Evolutionary conservation across 441 rosid genomes (phyloP).

Genomic region (Syzygium malaccense): DNA sequence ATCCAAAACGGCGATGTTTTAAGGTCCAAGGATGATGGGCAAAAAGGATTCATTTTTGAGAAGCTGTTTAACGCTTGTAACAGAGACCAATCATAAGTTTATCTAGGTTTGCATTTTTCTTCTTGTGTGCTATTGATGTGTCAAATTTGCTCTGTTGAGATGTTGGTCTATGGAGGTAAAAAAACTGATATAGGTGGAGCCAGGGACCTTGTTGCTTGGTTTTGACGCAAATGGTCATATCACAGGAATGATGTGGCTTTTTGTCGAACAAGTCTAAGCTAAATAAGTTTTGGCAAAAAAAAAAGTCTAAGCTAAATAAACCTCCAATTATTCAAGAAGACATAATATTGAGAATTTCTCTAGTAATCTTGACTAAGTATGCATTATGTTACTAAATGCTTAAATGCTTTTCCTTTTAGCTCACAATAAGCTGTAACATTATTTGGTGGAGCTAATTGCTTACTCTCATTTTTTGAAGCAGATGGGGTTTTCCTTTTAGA

Average conservation of each 20-base stretch:
- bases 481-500: constrained; percentile 86
- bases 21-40: neutral
- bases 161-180: neutral
- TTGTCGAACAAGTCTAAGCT: neutral
- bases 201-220: neutral
- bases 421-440: neutral
- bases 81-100: neutral
- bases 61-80: neutral
- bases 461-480: constrained; percentile 22
- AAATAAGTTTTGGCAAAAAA: neutral
- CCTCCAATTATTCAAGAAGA: neutral
- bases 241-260: neutral
- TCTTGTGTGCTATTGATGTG: neutral
- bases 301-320: neutral
- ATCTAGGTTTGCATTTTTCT: neutral
- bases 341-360: neutral
- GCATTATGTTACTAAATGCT: neutral
- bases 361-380: neutral
- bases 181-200: neutral
- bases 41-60: neutral
- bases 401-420: neutral
- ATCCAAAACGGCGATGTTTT: neutral
- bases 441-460: neutral
- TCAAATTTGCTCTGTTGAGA: neutral
- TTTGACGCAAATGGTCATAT: neutral